phyloP scores from a whole-genome alignment of 1,284 basidiomycete species.

The Rhodotorula sp. region DNA sequence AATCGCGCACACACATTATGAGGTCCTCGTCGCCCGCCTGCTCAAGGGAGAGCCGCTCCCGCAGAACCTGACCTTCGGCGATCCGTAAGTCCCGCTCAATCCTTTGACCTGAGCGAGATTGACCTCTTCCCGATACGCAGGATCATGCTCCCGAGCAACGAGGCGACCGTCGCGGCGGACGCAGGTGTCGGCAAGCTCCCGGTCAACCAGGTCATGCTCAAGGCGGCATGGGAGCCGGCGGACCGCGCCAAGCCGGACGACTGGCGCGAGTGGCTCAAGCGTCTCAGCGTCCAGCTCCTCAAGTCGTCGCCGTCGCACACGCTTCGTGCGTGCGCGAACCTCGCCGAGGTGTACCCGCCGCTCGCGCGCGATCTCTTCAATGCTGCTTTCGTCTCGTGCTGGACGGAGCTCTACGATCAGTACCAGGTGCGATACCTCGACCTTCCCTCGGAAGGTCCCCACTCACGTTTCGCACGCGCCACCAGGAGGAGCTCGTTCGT shows the following conservation, averaged over 20 bases:
- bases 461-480: background rate
- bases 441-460: background rate
- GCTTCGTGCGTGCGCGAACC: conserved; percentile 87
- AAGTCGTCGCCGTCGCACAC: conserved; percentile 98
- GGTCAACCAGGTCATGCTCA: conserved; percentile 97
- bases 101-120: background rate
- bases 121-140: background rate
- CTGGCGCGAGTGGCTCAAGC: conserved; percentile 95
- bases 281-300: conserved; percentile 93
- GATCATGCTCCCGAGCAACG: conserved; percentile 47
- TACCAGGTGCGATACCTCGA: conserved; percentile 69
- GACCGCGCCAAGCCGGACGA: conserved; percentile 65
- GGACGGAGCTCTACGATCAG: conserved; percentile 93
- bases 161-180: conserved; percentile 54
- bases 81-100: conserved; percentile 48
- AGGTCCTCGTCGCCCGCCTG: conserved; percentile 82
- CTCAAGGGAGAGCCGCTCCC: conserved; percentile 90
- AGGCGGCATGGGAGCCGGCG: conserved; percentile 93
- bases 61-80: conserved; percentile 56
- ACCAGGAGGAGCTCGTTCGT: conserved; percentile 85
- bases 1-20: conserved; percentile 83
- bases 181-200: conserved; percentile 84
- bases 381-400: conserved; percentile 96
- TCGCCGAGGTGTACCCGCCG: conserved; percentile 89
- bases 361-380: conserved; percentile 96